Percentiles rank a stretch among this genome's conserved stretches.
Conservation (phyloP, 2,329 filamentous ascomycete species). For the Monosporascus sp. region DNA sequence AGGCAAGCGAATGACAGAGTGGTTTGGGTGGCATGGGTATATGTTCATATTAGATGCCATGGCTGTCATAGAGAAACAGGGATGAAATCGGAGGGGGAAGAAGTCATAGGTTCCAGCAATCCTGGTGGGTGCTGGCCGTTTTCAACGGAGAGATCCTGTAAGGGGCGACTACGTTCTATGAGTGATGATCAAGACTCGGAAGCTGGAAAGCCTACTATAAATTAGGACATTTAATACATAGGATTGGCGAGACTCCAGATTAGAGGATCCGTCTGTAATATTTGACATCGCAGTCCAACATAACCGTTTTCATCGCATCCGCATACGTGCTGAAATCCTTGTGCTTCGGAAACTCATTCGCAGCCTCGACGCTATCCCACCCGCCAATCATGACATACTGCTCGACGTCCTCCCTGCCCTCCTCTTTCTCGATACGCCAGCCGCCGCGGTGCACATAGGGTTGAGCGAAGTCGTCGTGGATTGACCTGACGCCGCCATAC, state of each 20-base stretch:
- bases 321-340: background rate
- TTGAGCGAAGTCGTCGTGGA: background rate
- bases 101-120: too few species aligned
- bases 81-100: too few species aligned
- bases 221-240: too few species aligned
- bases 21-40: background rate
- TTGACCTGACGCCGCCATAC: background rate
- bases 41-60: too few species aligned
- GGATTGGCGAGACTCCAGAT: too few species aligned
- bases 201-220: too few species aligned
- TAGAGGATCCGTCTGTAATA: background rate
- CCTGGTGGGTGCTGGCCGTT: too few species aligned
- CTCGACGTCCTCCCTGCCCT: background rate
- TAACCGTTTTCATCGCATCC: background rate
- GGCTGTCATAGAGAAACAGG: too few species aligned
- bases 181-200: too few species aligned
- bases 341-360: background rate
- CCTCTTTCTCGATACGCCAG: conserved; percentile 4
- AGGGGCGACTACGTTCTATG: too few species aligned
- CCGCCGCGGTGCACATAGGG: background rate
- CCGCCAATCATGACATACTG: background rate
- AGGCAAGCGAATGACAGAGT: conserved; percentile 1
- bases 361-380: background rate
- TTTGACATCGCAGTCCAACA: background rate
- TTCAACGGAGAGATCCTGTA: too few species aligned